These are phyloP conservation scores for Canavalia ensiformis DNA, from an alignment of 306 rosid species.

Conservation along the genomic window DNA sequence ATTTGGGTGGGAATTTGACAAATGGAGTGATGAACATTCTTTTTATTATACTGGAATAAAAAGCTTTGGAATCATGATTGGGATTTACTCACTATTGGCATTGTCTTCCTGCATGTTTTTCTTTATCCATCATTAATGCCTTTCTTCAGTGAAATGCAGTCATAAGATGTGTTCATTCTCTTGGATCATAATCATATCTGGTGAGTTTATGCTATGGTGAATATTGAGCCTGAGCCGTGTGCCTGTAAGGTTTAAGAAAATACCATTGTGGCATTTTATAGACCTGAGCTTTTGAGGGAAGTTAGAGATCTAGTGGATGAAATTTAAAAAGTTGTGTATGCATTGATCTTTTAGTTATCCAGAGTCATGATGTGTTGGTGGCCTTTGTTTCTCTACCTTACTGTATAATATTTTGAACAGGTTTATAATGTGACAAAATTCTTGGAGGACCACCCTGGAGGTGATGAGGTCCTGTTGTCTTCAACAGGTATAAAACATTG, in stretches of 20 bases:
- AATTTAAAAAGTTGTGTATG: background rate
- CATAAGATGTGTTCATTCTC: background rate
- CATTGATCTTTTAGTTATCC: constrained; percentile 4
- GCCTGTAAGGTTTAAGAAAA: constrained; percentile 13
- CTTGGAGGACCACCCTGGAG: constrained; percentile 99
- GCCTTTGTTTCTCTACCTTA: constrained; percentile 34
- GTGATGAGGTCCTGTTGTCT: constrained; percentile 85
- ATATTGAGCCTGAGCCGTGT: background rate
- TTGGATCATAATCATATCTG: background rate
- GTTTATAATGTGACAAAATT: constrained; percentile 90
- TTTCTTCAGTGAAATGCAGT: constrained; percentile 20
- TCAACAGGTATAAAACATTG: constrained; percentile 65
- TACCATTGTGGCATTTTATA: constrained; percentile 17
- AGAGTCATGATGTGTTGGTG: background rate
- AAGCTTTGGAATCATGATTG: background rate
- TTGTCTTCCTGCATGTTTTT: constrained; percentile 2
- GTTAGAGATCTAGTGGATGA: constrained; percentile 4
- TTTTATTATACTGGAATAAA: background rate
- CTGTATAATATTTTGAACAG: constrained; percentile 53
- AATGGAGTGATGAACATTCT: background rate
- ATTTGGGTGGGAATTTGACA: background rate
- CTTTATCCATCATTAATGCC: background rate
- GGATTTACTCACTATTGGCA: constrained; percentile 4
- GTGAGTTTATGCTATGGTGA: background rate
- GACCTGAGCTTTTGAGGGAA: constrained; percentile 1